phyloP scores from a whole-genome alignment of 305 asterid genomes.

The Fraxinus sp. region DNA sequence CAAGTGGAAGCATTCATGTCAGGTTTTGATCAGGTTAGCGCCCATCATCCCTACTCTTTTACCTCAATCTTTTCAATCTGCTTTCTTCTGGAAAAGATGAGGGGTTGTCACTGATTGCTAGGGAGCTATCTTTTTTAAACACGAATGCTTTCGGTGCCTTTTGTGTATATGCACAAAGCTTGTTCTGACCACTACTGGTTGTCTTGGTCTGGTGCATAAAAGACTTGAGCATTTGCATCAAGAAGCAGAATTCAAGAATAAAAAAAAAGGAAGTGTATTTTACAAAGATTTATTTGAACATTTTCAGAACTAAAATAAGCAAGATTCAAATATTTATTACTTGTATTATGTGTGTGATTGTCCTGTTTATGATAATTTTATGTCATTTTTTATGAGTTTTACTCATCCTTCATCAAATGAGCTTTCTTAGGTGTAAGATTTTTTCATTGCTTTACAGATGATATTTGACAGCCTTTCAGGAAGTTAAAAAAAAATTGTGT shows the following conservation, averaged over 20 bases:
- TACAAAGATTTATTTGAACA: not conserved
- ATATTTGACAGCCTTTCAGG: not conserved
- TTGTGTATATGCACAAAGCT: not conserved
- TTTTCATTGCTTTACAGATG: not conserved
- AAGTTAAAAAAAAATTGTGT: not conserved
- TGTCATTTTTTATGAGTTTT: not conserved
- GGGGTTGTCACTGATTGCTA: not conserved
- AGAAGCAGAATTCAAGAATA: not conserved
- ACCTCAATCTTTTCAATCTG: not conserved
- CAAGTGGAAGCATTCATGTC: slow-evolving; percentile 94
- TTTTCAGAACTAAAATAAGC: not conserved
- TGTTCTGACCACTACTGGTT: not conserved
- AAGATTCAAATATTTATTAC: not conserved
- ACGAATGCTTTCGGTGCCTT: not conserved
- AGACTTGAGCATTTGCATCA: not conserved
- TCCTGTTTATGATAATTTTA: not conserved
- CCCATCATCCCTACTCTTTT: slow-evolving; percentile 13
- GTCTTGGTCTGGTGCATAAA: not conserved
- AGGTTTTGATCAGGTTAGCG: slow-evolving; percentile 79
- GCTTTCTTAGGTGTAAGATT: not conserved
- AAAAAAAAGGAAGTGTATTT: not conserved
- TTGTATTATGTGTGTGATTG: not conserved
- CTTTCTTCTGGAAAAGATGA: not conserved
- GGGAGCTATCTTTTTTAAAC: not conserved
- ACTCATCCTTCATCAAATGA: not conserved